Evolutionary conservation across 306 rosid genomes (phyloP).

Genomic region (Ochetophila trinervis): DNA sequence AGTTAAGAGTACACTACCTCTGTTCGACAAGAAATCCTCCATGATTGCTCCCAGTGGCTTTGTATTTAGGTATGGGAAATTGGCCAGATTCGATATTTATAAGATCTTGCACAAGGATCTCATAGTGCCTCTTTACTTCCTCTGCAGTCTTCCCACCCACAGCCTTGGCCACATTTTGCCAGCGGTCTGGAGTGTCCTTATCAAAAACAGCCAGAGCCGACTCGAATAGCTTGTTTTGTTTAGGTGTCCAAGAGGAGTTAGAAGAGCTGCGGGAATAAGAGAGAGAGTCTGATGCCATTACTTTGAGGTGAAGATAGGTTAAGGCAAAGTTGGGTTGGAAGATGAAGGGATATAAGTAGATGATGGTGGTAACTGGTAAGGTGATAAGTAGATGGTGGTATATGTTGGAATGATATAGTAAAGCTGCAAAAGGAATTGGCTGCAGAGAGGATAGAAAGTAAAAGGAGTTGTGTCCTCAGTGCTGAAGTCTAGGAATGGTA

Average conservation of each 20-base stretch:
- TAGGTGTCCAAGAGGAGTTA: constrained; percentile 61
- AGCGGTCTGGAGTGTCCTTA: constrained; percentile 76
- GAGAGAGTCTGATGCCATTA: constrained; percentile 37
- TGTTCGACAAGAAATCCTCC: constrained; percentile 37
- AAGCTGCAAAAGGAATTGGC: not conserved
- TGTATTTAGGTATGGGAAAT: constrained; percentile 66
- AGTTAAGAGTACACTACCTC: constrained; percentile 39
- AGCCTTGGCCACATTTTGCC: constrained; percentile 84
- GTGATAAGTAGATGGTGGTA: constrained; percentile 2
- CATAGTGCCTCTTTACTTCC: constrained; percentile 76
- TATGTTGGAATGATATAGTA: not conserved
- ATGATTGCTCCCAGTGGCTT: constrained; percentile 32
- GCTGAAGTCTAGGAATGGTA: constrained; percentile 25
- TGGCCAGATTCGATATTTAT: constrained; percentile 69
- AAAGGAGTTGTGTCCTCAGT: not conserved
- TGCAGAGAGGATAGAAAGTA: not conserved
- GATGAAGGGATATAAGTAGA: not conserved
- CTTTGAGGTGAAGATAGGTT: not conserved
- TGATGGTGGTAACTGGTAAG: not conserved
- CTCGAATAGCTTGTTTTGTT: constrained; percentile 79
- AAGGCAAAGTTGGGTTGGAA: not conserved
- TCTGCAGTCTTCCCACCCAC: constrained; percentile 74
- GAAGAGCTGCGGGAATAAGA: constrained; percentile 23
- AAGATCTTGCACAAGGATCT: constrained; percentile 72
- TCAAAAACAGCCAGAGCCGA: constrained; percentile 81